These are phyloP conservation scores for Aspergillus thermomutatus DNA, from an alignment of 2,329 filamentous ascomycete genomes.

Conservation along the genomic window DNA sequence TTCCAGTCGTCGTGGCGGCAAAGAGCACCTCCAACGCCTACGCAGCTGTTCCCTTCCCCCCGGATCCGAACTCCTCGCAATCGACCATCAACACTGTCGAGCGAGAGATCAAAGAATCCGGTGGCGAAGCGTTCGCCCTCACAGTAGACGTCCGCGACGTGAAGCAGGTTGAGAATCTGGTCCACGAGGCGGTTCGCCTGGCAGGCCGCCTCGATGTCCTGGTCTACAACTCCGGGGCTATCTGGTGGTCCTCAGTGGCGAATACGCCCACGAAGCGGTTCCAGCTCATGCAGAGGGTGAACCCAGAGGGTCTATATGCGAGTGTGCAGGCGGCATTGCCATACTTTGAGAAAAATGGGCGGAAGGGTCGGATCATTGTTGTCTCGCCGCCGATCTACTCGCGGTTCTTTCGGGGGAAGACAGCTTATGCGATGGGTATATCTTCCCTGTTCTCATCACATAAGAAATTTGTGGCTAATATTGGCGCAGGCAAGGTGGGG, in stretches of 20 bases:
- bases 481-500: slow-evolving; percentile 62
- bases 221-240: slow-evolving; percentile 79
- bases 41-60: slow-evolving; percentile 60
- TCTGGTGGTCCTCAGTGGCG: slow-evolving; percentile 76
- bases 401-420: slow-evolving; percentile 81
- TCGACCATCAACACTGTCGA: slow-evolving; percentile 80
- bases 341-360: slow-evolving; percentile 54
- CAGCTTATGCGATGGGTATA: slow-evolving; percentile 68
- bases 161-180: slow-evolving; percentile 58
- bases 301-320: slow-evolving; percentile 72
- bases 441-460: background rate
- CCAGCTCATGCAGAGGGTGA: slow-evolving; percentile 72
- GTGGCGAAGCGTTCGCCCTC: slow-evolving; percentile 63
- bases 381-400: slow-evolving; percentile 83
- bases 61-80: slow-evolving; percentile 68
- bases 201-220: slow-evolving; percentile 69
- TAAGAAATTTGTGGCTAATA: background rate
- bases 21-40: slow-evolving; percentile 68
- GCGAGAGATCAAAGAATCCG: slow-evolving; percentile 65
- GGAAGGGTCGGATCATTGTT: slow-evolving; percentile 67
- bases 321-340: slow-evolving; percentile 67
- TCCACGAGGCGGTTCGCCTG: slow-evolving; percentile 56
- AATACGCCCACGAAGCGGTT: slow-evolving; percentile 74
- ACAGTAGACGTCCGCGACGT: slow-evolving; percentile 66
- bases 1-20: slow-evolving; percentile 70